A percentile compares a stretch with the other conserved stretches of the same genome.
These are phyloP conservation scores for Starmerella khaoyaiensis DNA, from an alignment of 805 yeast genomes.

Conservation along the genomic window DNA sequence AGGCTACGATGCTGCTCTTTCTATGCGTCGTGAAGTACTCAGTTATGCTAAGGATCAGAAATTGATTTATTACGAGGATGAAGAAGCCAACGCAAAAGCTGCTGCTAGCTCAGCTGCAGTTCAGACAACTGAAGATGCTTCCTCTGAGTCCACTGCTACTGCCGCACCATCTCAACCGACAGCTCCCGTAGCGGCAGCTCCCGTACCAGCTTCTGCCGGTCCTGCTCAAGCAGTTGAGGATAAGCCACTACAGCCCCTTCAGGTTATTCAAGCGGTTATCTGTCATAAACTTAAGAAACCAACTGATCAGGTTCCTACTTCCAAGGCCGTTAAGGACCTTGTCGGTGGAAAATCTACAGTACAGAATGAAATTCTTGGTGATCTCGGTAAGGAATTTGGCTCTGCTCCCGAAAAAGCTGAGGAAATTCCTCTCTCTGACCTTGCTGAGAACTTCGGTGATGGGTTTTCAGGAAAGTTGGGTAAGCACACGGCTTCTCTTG, in stretches of 20 bases:
- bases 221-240: conserved; percentile 79
- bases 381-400: conserved; percentile 95
- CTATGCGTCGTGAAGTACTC: conserved; percentile 83
- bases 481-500: conserved; percentile 78
- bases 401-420: conserved; percentile 98
- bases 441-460: conserved; percentile 91
- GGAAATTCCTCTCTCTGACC: conserved; percentile 89
- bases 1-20: conserved; percentile 92
- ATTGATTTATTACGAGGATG: conserved; percentile 79
- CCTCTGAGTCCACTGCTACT: too few relatives aligned
- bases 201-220: conserved; percentile 60
- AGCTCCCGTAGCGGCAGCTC: conserved; percentile 41
- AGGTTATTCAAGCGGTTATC: conserved; percentile 75
- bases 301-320: conserved; percentile 68
- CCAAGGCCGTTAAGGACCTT: conserved; percentile 90
- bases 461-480: conserved; percentile 81
- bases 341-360: conserved; percentile 98
- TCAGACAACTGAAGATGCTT: too few relatives aligned
- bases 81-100: conserved; percentile 25
- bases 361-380: conserved; percentile 97
- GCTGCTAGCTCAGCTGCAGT: conserved; percentile 32
- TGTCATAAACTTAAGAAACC: conserved; percentile 93
- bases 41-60: conserved; percentile 93
- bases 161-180: conserved; percentile 48
- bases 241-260: conserved; percentile 74